Evolutionary conservation across 148 eudicot species (phyloP).

Genomic region (Rhododendron henanense): DNA sequence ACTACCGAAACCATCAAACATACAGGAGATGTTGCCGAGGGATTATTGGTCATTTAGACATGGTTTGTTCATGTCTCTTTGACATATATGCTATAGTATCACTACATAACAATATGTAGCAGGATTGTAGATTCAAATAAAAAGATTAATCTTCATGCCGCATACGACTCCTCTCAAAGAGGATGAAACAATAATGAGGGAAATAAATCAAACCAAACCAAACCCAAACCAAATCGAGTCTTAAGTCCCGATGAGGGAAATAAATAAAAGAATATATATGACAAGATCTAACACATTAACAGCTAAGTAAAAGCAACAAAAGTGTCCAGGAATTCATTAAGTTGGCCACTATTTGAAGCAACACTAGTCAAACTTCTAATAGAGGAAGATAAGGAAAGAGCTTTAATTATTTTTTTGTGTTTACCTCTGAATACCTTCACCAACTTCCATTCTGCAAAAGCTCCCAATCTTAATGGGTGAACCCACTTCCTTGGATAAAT

Average conservation of each 20-base stretch:
- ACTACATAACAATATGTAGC: background rate
- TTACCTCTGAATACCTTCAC: conserved; percentile 87
- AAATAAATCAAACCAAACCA: background rate
- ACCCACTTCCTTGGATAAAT: conserved; percentile 75
- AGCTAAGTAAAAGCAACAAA: background rate
- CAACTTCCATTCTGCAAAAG: conserved; percentile 84
- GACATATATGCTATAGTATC: background rate
- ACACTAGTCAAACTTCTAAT: background rate
- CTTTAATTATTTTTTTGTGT: background rate
- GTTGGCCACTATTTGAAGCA: conserved; percentile 1
- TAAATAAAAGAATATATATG: background rate
- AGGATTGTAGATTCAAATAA: background rate
- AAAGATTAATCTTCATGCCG: background rate
- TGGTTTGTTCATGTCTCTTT: background rate
- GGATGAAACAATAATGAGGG: background rate
- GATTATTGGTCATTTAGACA: background rate
- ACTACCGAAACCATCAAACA: background rate
- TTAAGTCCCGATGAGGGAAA: background rate
- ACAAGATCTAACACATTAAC: background rate
- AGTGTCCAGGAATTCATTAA: background rate
- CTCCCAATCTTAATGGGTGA: conserved; percentile 70
- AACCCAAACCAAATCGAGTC: background rate
- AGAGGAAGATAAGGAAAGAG: background rate
- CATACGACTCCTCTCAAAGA: background rate
- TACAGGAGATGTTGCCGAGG: background rate